Percentiles rank a stretch among this genome's conserved stretches.
Conservation (phyloP, 345 rosid species). For the Raphanus raphanistrum region DNA sequence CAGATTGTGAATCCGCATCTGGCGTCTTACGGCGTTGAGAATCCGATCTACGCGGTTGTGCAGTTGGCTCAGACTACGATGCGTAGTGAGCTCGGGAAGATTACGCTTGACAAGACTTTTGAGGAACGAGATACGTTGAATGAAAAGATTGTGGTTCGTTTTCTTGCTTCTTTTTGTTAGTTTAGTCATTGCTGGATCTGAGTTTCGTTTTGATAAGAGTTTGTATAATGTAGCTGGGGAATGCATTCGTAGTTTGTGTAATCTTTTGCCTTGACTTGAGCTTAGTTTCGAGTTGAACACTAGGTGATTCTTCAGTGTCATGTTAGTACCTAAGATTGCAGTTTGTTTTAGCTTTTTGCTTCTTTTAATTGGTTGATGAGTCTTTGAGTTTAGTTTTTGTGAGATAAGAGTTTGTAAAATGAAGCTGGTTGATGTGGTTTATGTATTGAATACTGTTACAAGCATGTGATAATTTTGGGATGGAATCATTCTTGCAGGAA, state of each 20-base stretch:
- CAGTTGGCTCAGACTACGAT: slow-evolving; percentile 96
- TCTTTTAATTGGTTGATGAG: not conserved
- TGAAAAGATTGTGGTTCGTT: slow-evolving; percentile 86
- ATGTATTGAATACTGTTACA: not conserved
- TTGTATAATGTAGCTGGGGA: not conserved
- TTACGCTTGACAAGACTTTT: slow-evolving; percentile 94
- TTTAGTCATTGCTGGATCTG: not conserved
- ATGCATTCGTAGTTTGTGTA: not conserved
- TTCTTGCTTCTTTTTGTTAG: too few relatives aligned
- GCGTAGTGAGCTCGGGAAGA: slow-evolving; percentile 98
- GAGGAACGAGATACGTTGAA: slow-evolving; percentile 93
- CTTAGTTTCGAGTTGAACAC: not conserved
- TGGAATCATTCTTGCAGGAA: slow-evolving; percentile 53
- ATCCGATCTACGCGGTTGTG: slow-evolving; percentile 83
- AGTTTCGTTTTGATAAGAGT: not conserved
- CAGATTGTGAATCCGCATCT: slow-evolving; percentile 84
- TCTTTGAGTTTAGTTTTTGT: not conserved
- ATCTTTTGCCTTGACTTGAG: not conserved
- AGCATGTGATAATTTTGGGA: not conserved
- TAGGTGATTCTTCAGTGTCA: not conserved
- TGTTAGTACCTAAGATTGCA: not conserved
- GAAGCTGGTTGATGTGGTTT: not conserved
- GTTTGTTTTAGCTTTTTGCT: slow-evolving; percentile 12
- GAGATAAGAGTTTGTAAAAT: not conserved
- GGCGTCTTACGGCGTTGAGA: slow-evolving; percentile 95